Base-by-base conservation (phyloP, 2,329 filamentous ascomycete genomes). In the Clonostachys chloroleuca region DNA sequence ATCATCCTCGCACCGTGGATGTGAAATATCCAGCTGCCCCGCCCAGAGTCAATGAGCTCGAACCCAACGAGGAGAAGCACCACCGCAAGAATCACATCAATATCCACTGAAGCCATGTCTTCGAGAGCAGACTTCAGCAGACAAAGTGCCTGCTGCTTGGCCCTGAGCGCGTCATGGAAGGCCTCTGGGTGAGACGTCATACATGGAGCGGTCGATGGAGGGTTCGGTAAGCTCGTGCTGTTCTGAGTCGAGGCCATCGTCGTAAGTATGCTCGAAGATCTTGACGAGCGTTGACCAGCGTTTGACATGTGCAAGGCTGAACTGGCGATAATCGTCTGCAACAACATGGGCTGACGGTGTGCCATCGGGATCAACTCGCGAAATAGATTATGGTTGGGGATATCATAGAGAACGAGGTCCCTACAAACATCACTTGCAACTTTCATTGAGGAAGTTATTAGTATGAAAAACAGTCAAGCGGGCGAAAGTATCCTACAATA, bases 11-110 rank as follows among this genome's bases (percentile, higher is more conserved):
- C 72, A 7, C 70, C 73, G 33, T 68, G 64, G 41, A 77, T 62
- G 53, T 77, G 74, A 40, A 65, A 59, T 51, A 67, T 67, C 74
- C 74, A 77, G 47, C 64, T 65, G 18, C 63, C 63, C 48, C 64
- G 67, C 12, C 73, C 70, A 12, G 74, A 57, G 51, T 77, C 73
- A 42, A 77, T 72, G n/a, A 77, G 60, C 44, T 76, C 65, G 49
- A 77, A 74, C 49, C 75, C 74, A 58, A 77, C 64, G 47, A 77
- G 75, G 56, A 77, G 76, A 44, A 75, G 66, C 48, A 75, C 68
- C 2, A 74, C 72, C 8, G 73, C 73, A 14, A 77, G 60, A 24
- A 73, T 59, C 35, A 74, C 69, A 51, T 75, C 72, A 42, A 65
- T 70, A 14, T 69, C 69, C 2, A 61, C 65, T 7, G 65, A 59